phyloP scores from a whole-genome alignment of 257 asterid species.

The Marsdenia floribunda region DNA sequence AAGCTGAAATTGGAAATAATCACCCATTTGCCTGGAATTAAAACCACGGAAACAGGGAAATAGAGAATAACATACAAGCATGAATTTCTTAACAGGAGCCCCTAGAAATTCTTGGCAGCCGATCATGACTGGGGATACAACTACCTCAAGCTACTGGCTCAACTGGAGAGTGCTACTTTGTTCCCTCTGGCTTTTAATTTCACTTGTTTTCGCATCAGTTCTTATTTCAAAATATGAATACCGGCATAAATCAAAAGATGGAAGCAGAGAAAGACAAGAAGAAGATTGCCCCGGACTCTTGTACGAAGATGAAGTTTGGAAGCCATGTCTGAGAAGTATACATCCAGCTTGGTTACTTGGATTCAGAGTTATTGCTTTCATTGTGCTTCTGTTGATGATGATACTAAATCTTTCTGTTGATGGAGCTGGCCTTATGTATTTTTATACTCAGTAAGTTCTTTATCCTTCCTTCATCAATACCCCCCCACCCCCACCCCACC shows the following conservation, averaged over 20 bases:
- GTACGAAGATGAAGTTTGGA: conserved; percentile 88
- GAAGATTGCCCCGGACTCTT: conserved; percentile 39
- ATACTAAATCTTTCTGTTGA: conserved; percentile 61
- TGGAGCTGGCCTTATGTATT: conserved; percentile 68
- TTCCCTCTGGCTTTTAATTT: conserved; percentile 54
- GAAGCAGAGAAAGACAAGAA: conserved; percentile 21
- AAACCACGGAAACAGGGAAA: conserved; percentile 12
- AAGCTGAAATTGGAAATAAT: background rate
- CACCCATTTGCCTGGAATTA: background rate
- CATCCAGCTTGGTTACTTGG: conserved; percentile 87
- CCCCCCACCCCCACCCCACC: background rate
- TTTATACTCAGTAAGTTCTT: conserved; percentile 78
- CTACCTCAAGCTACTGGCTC: conserved; percentile 73
- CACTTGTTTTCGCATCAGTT: conserved; percentile 61
- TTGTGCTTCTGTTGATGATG: conserved; percentile 70
- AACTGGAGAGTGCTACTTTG: conserved; percentile 85
- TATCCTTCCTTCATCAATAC: background rate
- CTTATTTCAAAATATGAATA: conserved; percentile 67
- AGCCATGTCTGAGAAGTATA: conserved; percentile 63
- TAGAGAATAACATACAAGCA: conserved; percentile 14
- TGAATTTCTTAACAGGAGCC: conserved; percentile 80
- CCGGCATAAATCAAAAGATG: conserved; percentile 25
- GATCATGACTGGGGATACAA: conserved; percentile 63
- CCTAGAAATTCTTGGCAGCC: conserved; percentile 81
- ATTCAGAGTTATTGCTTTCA: conserved; percentile 59